These are phyloP conservation scores for Chaetomidium leptoderma DNA, from an alignment of 495 filamentous ascomycete genomes.

Conservation along the genomic window DNA sequence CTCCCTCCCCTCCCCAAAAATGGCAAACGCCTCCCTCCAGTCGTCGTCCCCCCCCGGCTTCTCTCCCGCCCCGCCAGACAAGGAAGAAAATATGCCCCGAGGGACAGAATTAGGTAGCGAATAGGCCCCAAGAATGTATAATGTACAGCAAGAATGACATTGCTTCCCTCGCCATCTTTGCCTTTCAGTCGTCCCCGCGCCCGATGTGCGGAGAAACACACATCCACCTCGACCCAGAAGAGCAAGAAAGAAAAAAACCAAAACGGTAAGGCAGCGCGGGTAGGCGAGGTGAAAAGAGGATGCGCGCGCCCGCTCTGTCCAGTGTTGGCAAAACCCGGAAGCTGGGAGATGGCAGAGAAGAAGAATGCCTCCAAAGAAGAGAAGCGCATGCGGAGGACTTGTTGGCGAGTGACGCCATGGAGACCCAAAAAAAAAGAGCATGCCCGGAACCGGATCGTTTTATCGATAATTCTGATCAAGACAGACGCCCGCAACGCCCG, in stretches of 20 bases:
- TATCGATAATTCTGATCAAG: neutral
- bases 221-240: neutral
- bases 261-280: no score
- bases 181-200: neutral
- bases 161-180: neutral
- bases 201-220: neutral
- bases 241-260: neutral
- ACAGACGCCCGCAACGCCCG: constrained; percentile 13
- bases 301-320: no score
- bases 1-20: no score
- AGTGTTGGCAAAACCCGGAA: neutral
- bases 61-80: no score
- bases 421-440: constrained; percentile 4
- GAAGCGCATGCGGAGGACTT: neutral
- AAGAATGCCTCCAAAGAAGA: neutral
- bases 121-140: constrained; percentile 13
- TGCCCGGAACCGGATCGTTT: neutral
- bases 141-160: constrained; percentile 8
- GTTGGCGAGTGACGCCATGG: neutral
- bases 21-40: no score
- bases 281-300: neutral
- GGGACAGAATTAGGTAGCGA: constrained; percentile 11
- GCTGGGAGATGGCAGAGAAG: neutral
- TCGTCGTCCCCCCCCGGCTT: no score
- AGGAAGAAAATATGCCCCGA: no score